Percentiles rank a stretch among this genome's conserved stretches.
Evolutionary conservation across 1,284 basidiomycete genomes (phyloP).

Genomic region (Vanrija sp.): DNA sequence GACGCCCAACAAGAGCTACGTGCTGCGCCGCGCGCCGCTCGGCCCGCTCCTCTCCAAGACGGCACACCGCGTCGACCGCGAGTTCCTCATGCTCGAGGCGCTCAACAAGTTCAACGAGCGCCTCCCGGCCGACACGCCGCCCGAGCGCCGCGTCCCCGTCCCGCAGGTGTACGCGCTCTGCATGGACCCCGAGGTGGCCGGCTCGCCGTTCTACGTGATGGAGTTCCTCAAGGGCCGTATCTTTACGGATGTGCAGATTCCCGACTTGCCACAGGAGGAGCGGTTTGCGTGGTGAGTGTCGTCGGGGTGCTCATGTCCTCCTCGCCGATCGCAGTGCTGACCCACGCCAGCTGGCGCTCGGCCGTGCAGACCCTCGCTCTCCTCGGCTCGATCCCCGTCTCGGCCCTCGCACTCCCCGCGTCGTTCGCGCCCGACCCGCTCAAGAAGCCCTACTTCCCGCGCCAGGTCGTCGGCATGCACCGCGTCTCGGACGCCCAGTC

Average conservation of each 20-base stretch:
- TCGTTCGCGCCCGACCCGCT: conserved; percentile 66
- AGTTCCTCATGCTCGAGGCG: conserved; percentile 74
- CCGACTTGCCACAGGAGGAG: conserved; percentile 59
- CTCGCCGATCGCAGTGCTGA: not conserved
- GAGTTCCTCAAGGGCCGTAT: conserved; percentile 88
- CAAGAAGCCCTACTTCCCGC: conserved; percentile 70
- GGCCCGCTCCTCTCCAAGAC: conserved; percentile 80
- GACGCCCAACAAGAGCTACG: conserved; percentile 44
- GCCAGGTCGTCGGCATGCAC: conserved; percentile 81
- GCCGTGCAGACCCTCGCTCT: conserved; percentile 69
- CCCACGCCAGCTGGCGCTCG: conserved; percentile 63
- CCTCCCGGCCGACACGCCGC: conserved; percentile 1
- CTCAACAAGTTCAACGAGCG: conserved; percentile 66
- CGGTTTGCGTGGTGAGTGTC: conserved; percentile 64
- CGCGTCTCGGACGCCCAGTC: conserved; percentile 72
- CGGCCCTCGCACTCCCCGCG: conserved; percentile 62
- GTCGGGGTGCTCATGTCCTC: not conserved
- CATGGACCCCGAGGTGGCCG: conserved; percentile 69
- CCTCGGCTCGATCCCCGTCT: conserved; percentile 68
- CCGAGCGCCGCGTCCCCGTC: conserved; percentile 62
- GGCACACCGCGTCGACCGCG: conserved; percentile 90
- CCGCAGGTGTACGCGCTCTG: conserved; percentile 81
- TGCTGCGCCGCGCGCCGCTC: conserved; percentile 89
- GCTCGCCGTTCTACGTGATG: conserved; percentile 94
- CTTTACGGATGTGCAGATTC: conserved; percentile 79